Base-by-base conservation (phyloP, 2,329 filamentous ascomycete genomes). In the Stachybotrys elegans region DNA sequence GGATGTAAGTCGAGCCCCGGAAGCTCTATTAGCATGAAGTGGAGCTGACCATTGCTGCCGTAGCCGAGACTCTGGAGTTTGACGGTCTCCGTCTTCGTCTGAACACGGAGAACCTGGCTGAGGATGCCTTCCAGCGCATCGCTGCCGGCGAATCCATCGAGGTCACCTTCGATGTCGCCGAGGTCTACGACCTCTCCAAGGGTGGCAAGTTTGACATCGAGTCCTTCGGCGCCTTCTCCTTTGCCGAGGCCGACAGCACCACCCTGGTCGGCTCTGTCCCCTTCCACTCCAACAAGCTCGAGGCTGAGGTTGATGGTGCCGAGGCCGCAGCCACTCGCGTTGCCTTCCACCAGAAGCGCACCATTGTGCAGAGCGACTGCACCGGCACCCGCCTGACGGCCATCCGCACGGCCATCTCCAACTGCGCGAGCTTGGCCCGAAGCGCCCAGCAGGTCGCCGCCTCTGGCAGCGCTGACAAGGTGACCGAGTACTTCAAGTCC, bases 401-500 rank as follows among this genome's bases (percentile, higher is more conserved):
- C 2, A 70, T 78, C 16, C 57, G 61, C 20, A 72, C 60, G 4
- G 81, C 79, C 1, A 65, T 85, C 11, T 58, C 57, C 48, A 76
- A 79, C 61, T 79, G 81, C 55, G 64, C 69, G 6, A 65, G 61
- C 14, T 65, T 83, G 5, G 80, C 83, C 2, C 65, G 63, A 3
- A 60, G 65, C 4, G 81, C 82, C 11, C 70, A 76, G 1, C 57
- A 61, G 1, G 75, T 75, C 3, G 76, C 78, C 0, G 59, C 67
- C 2, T 76, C 69, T 1, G 76, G 75, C 22, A 51, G 66, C 0
- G 68, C 70, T 4, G 61, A 65, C 52, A 79, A 72, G 55, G 63
- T 83, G 52, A 63, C 60, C 29, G 77, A 82, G 56, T 85, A 82
- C 69, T 87, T 85, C 73, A 84, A 82, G 65, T 74, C 73, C 1